A percentile compares a stretch with the other conserved stretches of the same genome.
These are phyloP conservation scores for Leishmania tarentolae DNA, from an alignment of 208 protist species.

Conservation along the genomic window DNA sequence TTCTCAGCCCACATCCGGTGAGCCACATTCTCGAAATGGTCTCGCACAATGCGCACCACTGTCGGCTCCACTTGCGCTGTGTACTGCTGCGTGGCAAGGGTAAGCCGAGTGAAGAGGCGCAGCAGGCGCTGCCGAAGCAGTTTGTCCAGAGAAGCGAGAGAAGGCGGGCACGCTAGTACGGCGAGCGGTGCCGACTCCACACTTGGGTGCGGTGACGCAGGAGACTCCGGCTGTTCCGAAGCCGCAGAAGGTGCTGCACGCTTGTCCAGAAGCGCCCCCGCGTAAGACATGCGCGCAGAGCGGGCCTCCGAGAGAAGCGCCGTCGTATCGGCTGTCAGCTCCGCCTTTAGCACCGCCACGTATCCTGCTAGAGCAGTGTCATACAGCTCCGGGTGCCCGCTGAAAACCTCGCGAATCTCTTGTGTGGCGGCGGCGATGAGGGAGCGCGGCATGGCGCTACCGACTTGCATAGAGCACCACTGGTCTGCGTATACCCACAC, in stretches of 20 bases:
- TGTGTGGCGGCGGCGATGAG: constrained; percentile 17
- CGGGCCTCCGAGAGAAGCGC: constrained; percentile 20
- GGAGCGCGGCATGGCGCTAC: constrained; percentile 15
- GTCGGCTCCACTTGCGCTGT: constrained; percentile 48
- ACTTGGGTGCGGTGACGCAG: not conserved
- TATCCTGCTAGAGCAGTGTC: constrained; percentile 38
- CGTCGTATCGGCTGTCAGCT: constrained; percentile 39
- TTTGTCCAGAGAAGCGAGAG: constrained; percentile 15
- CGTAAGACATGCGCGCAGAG: not conserved
- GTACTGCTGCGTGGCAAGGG: constrained; percentile 54
- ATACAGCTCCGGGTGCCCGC: constrained; percentile 13
- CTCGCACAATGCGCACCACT: constrained; percentile 31
- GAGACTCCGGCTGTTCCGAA: not conserved
- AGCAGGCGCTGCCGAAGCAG: constrained; percentile 28
- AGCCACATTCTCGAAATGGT: constrained; percentile 40
- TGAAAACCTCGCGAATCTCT: constrained; percentile 21
- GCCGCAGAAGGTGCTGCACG: not conserved
- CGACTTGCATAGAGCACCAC: constrained; percentile 36
- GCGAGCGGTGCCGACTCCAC: not conserved
- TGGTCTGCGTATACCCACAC: constrained; percentile 65
- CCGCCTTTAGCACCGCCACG: constrained; percentile 41
- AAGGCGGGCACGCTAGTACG: constrained; percentile 20
- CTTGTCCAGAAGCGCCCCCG: constrained; percentile 13
- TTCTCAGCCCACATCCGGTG: constrained; percentile 35
- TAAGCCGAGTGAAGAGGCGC: constrained; percentile 50